Evolutionary conservation across 345 rosid genomes (phyloP).

Genomic region (Litchi chinensis): DNA sequence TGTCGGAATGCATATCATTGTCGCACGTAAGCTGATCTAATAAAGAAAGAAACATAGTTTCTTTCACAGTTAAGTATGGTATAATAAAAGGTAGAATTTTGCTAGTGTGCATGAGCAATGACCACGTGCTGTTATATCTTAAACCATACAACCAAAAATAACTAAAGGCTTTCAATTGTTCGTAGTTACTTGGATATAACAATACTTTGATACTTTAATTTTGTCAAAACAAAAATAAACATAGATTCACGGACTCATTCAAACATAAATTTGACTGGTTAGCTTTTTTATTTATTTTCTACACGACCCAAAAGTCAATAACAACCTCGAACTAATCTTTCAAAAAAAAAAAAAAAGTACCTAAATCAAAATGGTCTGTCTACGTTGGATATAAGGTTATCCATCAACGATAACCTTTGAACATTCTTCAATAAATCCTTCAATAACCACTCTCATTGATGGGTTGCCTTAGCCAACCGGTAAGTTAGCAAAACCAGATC

Average conservation of each 20-base stretch:
- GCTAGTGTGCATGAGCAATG: background rate
- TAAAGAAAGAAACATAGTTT: background rate
- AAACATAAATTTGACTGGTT: background rate
- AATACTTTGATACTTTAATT: background rate
- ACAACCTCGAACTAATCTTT: background rate
- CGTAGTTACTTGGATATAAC: background rate
- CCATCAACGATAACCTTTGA: no score
- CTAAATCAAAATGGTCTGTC: no score
- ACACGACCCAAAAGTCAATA: background rate
- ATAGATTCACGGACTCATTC: background rate
- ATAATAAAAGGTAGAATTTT: background rate
- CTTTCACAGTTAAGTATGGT: background rate
- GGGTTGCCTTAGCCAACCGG: no score
- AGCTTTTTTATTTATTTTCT: background rate
- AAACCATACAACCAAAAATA: background rate
- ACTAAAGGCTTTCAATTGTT: background rate
- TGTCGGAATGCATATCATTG: background rate
- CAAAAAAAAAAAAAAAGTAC: no score
- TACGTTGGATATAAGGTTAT: no score
- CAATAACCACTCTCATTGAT: no score
- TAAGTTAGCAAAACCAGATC: background rate
- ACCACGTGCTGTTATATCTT: background rate
- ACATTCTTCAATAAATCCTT: no score
- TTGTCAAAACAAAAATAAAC: background rate
- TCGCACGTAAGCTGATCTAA: background rate